These are phyloP conservation scores for Fusarium piperis DNA, from an alignment of 2,329 filamentous ascomycete genomes.

Conservation along the genomic window DNA sequence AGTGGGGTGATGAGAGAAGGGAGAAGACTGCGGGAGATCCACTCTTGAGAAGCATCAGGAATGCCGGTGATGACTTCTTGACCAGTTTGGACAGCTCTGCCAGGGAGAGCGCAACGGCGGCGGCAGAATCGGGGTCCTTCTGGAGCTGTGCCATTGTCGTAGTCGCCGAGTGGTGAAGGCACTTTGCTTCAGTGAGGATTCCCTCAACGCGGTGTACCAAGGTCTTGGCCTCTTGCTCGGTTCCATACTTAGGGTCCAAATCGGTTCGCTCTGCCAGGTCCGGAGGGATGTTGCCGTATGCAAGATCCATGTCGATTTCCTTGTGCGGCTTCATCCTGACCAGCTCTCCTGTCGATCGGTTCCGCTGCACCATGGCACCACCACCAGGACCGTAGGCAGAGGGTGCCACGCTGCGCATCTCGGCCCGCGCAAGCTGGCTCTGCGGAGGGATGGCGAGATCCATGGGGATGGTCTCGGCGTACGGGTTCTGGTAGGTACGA, in stretches of 20 bases:
- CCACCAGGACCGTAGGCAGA: slow-evolving; percentile 32
- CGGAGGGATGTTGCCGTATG: slow-evolving; percentile 85
- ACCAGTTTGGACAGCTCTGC: slow-evolving; percentile 88
- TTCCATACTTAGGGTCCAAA: slow-evolving; percentile 58
- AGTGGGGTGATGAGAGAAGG: slow-evolving; percentile 88
- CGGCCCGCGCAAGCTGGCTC: slow-evolving; percentile 39
- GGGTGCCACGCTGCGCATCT: slow-evolving; percentile 43
- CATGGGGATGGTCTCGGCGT: slow-evolving; percentile 50
- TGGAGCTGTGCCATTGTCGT: slow-evolving; percentile 81
- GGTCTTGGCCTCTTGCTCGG: slow-evolving; percentile 63
- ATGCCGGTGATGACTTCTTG: slow-evolving; percentile 84
- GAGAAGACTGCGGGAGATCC: slow-evolving; percentile 88
- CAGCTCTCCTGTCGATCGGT: slow-evolving; percentile 53
- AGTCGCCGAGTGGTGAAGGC: slow-evolving; percentile 83
- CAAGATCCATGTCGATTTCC: slow-evolving; percentile 88
- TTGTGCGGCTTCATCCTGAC: slow-evolving; percentile 46
- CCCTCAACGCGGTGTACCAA: slow-evolving; percentile 80
- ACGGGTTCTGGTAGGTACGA: slow-evolving; percentile 53
- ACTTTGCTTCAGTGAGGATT: slow-evolving; percentile 87
- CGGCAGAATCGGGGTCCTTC: slow-evolving; percentile 83
- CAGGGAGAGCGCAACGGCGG: slow-evolving; percentile 90
- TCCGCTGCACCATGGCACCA: slow-evolving; percentile 47
- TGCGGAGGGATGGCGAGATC: slow-evolving; percentile 54
- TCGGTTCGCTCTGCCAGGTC: slow-evolving; percentile 65
- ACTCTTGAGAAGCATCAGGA: slow-evolving; percentile 78